Evolutionary conservation across 768 basidiomycete genomes (phyloP), one percentile per base, ranked within the genome.

Genomic region (Gautieria morchelliformis): DNA sequence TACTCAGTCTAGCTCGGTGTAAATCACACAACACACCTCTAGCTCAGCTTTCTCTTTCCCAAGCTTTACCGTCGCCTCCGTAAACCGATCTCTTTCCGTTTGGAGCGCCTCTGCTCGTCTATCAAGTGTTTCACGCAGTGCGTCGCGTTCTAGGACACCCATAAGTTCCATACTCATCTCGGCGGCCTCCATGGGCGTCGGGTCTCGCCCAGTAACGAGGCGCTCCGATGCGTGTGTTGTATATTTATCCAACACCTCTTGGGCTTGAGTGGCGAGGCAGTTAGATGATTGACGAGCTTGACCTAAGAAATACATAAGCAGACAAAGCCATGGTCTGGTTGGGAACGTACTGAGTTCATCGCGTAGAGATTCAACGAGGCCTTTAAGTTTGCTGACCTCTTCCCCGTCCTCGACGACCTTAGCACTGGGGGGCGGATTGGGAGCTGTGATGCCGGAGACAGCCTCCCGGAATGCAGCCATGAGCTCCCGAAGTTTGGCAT

Each of bases 11-110:
- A 24, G 35, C 27, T 35, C 33, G 35, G 45, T 27, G 40, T 44
- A 56, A 8, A 51, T 50, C 14, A 53, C 19, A 20, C 24, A 56
- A 58, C 58, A 46, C 66, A 88, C 89, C 79, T 89, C 86, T 12
- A 90, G 67, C 5, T 72, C 70, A 3, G 81, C 78, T 65, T 78
- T 81, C 56, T 90, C 87, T 62, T 78, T 77, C 1, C 81, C 81
- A 24, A 91, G 70, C 58, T 74, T 76, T 19, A 86, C 70, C 12
- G 83, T 75, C 20, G 83, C 83, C 59, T 83, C 80, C 0, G 82
- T 81, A 60, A 87, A 81, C 58, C 80, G 80, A 53, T 72, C 72
- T 10, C 84, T 78, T 61, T 91, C 87, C 17, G 76, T 71, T 51
- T 89, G 83, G 5, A 91, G 79, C 45, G 84, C 78, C 53, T 68